These are phyloP conservation scores for Chrysoporthe austroafricana DNA, from an alignment of 2,329 filamentous ascomycete genomes.

Conservation along the genomic window DNA sequence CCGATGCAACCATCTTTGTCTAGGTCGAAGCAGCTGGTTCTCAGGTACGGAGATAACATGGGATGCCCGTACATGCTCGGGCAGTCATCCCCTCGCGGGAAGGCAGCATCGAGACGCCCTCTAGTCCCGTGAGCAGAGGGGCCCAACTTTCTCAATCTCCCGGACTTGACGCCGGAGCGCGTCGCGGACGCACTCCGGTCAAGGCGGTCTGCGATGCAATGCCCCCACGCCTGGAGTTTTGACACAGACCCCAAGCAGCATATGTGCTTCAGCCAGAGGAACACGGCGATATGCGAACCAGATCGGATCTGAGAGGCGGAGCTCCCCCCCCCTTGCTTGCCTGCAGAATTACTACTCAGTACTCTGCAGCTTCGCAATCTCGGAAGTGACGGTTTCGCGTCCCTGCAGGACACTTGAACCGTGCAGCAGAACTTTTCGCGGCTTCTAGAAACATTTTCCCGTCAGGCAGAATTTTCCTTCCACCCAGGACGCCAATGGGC, in stretches of 20 bases:
- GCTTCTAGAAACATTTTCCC: slow-evolving; percentile 13
- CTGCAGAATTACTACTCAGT: too few species aligned
- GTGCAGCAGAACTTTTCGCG: not conserved
- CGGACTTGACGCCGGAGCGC: not conserved
- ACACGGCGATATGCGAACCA: not conserved
- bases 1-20: not conserved
- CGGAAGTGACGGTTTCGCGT: slow-evolving; percentile 5
- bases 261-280: slow-evolving; percentile 1
- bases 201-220: not conserved
- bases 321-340: not conserved
- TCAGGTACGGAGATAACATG: not conserved
- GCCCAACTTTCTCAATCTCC: not conserved
- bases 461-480: not conserved
- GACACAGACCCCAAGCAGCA: slow-evolving; percentile 8
- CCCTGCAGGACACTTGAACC: slow-evolving; percentile 10
- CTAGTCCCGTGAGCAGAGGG: not conserved
- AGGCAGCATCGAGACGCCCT: slow-evolving; percentile 11
- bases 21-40: not conserved
- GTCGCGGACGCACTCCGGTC: not conserved
- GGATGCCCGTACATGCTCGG: not conserved
- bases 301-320: not conserved
- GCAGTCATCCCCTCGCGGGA: slow-evolving; percentile 5
- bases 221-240: slow-evolving; percentile 1
- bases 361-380: not conserved
- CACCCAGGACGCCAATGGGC: not conserved